Conservation (phyloP, 768 basidiomycete genomes). For the Phlebiopsis flavidoalba region DNA sequence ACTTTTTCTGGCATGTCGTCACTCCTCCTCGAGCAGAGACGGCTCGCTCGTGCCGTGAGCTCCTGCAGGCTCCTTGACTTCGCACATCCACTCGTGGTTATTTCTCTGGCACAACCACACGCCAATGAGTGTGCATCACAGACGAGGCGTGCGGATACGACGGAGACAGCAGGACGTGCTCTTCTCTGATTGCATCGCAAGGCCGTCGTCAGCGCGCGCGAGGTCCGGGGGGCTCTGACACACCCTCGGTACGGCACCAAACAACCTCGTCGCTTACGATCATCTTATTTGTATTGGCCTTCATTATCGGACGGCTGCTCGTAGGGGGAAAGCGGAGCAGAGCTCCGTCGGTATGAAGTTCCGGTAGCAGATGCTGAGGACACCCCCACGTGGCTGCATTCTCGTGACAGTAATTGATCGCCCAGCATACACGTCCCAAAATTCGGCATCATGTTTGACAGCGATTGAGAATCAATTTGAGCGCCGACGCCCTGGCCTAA, state of each 20-base stretch:
- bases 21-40: constrained; percentile 74
- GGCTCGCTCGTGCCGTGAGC: constrained; percentile 84
- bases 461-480: too few relatives aligned
- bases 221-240: constrained; percentile 10
- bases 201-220: neutral
- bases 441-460: too few relatives aligned
- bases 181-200: constrained; percentile 29
- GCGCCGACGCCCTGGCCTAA: neutral
- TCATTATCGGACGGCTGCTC: constrained; percentile 48
- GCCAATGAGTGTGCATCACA: neutral
- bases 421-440: too few relatives aligned
- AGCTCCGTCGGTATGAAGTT: too few relatives aligned
- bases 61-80: constrained; percentile 63
- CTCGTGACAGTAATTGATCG: too few relatives aligned
- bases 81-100: constrained; percentile 92
- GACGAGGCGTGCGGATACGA: neutral
- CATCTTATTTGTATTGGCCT: constrained; percentile 57
- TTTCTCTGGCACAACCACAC: constrained; percentile 37
- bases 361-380: too few relatives aligned
- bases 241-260: constrained; percentile 79
- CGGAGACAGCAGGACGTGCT: constrained; percentile 38
- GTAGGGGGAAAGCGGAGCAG: too few relatives aligned
- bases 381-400: too few relatives aligned
- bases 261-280: constrained; percentile 65
- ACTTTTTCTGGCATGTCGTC: constrained; percentile 89